A percentile compares a stretch with the other conserved stretches of the same genome.
Evolutionary conservation across 1,139 yeast species (phyloP).

Genomic region (Lodderomyces jiufengensis): DNA sequence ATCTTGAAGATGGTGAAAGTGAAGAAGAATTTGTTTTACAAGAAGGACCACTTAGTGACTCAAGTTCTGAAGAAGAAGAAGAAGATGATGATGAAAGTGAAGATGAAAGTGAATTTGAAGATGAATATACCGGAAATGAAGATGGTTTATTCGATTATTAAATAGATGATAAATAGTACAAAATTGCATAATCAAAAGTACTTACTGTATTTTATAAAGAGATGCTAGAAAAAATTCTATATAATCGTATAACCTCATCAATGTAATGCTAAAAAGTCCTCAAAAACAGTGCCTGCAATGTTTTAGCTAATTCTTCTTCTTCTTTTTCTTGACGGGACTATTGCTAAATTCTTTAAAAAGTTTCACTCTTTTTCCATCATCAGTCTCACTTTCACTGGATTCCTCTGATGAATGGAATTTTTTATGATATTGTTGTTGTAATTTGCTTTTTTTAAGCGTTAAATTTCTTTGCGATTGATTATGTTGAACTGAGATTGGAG

Average conservation of each 20-base stretch:
- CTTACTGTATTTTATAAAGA: too few species aligned
- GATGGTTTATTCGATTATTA: constrained; percentile 44
- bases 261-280: too few species aligned
- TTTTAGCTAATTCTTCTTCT: constrained; percentile 5
- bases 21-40: constrained; percentile 29
- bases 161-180: constrained; percentile 1
- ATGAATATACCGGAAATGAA: constrained; percentile 48
- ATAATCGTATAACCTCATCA: too few species aligned
- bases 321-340: constrained; percentile 13
- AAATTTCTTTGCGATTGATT: constrained; percentile 15
- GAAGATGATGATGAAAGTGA: constrained; percentile 30
- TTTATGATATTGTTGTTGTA: constrained; percentile 8
- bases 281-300: too few species aligned
- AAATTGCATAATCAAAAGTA: too few species aligned
- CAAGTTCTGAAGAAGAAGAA: constrained; percentile 34
- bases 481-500: constrained; percentile 44
- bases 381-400: constrained; percentile 12
- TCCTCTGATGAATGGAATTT: constrained; percentile 8
- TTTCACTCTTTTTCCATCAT: constrained; percentile 5
- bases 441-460: constrained; percentile 5
- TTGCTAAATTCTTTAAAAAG: constrained; percentile 2
- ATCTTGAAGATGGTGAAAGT: constrained; percentile 35
- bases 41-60: constrained; percentile 18
- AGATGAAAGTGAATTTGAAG: constrained; percentile 32
- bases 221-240: too few species aligned